A percentile compares a stretch with the other conserved stretches of the same genome.
Evolutionary conservation across 2,329 filamentous ascomycete species (phyloP).

Genomic region (Akanthomyces dipterigenus): DNA sequence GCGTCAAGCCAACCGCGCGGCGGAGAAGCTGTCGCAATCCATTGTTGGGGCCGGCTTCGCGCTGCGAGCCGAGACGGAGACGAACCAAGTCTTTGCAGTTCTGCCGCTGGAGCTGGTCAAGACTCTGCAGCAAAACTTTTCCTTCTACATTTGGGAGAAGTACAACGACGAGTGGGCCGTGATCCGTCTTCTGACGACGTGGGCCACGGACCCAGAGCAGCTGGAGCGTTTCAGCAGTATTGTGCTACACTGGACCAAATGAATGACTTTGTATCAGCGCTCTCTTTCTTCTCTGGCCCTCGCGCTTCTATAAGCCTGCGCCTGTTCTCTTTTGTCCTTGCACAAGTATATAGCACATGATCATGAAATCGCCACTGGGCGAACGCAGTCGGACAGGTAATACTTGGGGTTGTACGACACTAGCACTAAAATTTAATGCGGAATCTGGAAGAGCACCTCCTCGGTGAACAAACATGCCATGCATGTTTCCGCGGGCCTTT

Average conservation of each 20-base stretch:
- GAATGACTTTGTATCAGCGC: not conserved
- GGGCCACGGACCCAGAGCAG: constrained; percentile 39
- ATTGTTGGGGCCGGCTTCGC: constrained; percentile 35
- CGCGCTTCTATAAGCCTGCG: not conserved
- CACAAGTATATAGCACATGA: not conserved
- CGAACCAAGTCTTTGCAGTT: constrained; percentile 44
- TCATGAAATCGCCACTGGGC: not conserved
- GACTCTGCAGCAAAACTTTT: constrained; percentile 34
- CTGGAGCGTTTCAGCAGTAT: constrained; percentile 31
- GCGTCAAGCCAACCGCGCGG: constrained; percentile 36
- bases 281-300: too few relatives aligned
- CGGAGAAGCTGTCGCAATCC: constrained; percentile 35
- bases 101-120: constrained; percentile 32
- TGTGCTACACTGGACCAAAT: constrained; percentile 17
- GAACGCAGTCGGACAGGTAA: not conserved
- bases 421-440: not conserved
- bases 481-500: not conserved
- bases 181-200: constrained; percentile 41
- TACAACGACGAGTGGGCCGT: constrained; percentile 31
- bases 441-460: not conserved
- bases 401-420: not conserved
- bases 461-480: not conserved
- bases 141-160: constrained; percentile 43
- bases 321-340: not conserved
- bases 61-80: constrained; percentile 38